Evolutionary conservation across 345 rosid genomes (phyloP), one percentile per base, ranked within the genome.

Genomic region (Brassica nigra): DNA sequence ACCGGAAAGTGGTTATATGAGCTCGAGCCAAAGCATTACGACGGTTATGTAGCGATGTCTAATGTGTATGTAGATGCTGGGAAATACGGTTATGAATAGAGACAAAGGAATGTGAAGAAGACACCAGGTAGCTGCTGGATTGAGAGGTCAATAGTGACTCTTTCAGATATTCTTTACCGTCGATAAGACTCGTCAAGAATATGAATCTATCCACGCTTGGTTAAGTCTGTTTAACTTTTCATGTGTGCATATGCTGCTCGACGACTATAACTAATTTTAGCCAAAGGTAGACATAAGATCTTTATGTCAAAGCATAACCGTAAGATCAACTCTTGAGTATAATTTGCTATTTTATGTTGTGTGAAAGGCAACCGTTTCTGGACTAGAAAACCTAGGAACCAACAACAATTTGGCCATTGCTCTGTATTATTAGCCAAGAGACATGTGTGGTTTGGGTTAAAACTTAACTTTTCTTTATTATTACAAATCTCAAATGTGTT

Each of bases 51-150:
- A 3, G 76, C 84, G 66, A 84, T 85, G 85, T 88, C 88, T 31
- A 88, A 88, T 64, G 71, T 85, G 47, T 83, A 68, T 76, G 84
- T 86, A 5, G 83, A 80, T 16, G 83, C 81, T 76, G 88, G 86
- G 29, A 75, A 75, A 65, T 84, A 78, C 62, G 77, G 91, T 85
- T 5, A 75, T 75, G 79, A 86, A 75, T 68, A 86, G 89, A 77
- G 74, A 78, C 78, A 82, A 68, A 78, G 73, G 74, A 82, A 83
- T 28, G 79, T 84, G 80, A 84, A 71, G 81, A 86, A 88, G 85
- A 77, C 67, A 59, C 87, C 89, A 15, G 89, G 87, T 6, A 79
- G 87, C 80, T 82, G 87, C 78, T 85, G 88, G 89, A 81, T 84
- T 77, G 18, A 18, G 82, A 66, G 80, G 78, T 86, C 62, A 85